Evolutionary conservation across 257 asterid species (phyloP).

Genomic region (Lycium barbarum): DNA sequence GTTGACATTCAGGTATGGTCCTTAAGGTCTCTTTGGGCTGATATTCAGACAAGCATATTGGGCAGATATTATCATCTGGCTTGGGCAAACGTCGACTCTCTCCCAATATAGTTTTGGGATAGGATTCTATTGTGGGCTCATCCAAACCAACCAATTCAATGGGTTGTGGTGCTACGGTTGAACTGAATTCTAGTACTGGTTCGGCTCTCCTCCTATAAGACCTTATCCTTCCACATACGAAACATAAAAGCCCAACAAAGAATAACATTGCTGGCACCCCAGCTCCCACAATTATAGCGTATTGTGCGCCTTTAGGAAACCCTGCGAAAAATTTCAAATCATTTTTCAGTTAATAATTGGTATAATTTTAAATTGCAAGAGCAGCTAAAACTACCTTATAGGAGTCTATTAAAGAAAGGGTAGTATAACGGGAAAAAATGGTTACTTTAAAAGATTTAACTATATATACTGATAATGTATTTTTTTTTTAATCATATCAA

Average conservation of each 20-base stretch:
- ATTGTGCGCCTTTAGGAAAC: slow-evolving; percentile 50
- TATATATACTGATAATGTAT: neutral
- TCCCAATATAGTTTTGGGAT: slow-evolving; percentile 57
- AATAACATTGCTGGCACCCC: slow-evolving; percentile 55
- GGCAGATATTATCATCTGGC: slow-evolving; percentile 50
- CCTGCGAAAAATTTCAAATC: slow-evolving; percentile 33
- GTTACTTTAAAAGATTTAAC: neutral
- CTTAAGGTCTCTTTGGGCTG: slow-evolving; percentile 55
- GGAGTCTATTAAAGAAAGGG: neutral
- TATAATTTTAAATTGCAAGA: neutral
- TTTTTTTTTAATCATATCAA: neutral
- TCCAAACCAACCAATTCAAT: slow-evolving; percentile 42
- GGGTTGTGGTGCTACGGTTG: slow-evolving; percentile 37
- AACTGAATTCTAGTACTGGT: slow-evolving; percentile 38
- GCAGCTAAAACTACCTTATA: neutral
- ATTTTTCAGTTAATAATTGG: neutral
- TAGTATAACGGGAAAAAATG: neutral
- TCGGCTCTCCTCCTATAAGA: slow-evolving; percentile 28
- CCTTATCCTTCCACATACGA: slow-evolving; percentile 37
- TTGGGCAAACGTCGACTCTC: slow-evolving; percentile 59
- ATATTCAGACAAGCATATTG: slow-evolving; percentile 58
- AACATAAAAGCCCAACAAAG: slow-evolving; percentile 44
- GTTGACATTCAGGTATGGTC: slow-evolving; percentile 61
- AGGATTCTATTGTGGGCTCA: slow-evolving; percentile 52
- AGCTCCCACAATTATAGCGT: slow-evolving; percentile 49